These are phyloP conservation scores for Penicillium flavigenum DNA, from an alignment of 495 filamentous ascomycete species.

Conservation along the genomic window DNA sequence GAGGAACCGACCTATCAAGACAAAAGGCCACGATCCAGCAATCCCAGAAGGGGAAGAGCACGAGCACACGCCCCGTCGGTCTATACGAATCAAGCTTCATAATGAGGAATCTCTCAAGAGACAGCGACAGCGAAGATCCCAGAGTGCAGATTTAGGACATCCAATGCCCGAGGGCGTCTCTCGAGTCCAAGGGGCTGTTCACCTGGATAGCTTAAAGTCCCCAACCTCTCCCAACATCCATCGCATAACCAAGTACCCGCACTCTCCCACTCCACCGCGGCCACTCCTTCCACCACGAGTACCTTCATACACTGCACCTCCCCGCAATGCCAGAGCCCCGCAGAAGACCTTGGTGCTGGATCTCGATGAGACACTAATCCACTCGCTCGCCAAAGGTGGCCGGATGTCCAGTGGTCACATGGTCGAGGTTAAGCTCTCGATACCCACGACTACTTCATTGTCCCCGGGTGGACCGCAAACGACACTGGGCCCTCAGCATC, in stretches of 20 bases:
- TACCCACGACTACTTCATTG: conserved; percentile 57
- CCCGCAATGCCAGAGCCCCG: conserved; percentile 44
- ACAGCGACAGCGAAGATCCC: conserved; percentile 53
- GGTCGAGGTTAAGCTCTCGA: conserved; percentile 92
- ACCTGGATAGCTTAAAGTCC: conserved; percentile 65
- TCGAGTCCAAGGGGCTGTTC: conserved; percentile 33
- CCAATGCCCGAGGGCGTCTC: conserved; percentile 34
- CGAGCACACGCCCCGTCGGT: conserved; percentile 67
- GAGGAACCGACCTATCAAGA: conserved; percentile 47
- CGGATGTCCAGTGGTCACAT: conserved; percentile 96
- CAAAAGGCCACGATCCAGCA: conserved; percentile 46
- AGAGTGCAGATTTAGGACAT: conserved; percentile 35
- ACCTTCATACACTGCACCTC: conserved; percentile 69
- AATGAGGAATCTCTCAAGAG: conserved; percentile 65
- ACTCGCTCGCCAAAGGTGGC: conserved; percentile 94
- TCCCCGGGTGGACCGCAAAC: conserved; percentile 60
- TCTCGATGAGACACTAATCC: conserved; percentile 94
- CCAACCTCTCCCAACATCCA: conserved; percentile 79
- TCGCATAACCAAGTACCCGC: conserved; percentile 80
- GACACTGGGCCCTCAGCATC: conserved; percentile 80
- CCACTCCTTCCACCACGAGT: conserved; percentile 84
- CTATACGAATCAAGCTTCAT: conserved; percentile 87
- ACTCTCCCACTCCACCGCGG: conserved; percentile 80
- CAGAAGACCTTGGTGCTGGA: conserved; percentile 95
- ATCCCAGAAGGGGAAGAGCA: conserved; percentile 42